Conservation (phyloP, 768 basidiomycete genomes). For the Lactarius psammicola region DNA sequence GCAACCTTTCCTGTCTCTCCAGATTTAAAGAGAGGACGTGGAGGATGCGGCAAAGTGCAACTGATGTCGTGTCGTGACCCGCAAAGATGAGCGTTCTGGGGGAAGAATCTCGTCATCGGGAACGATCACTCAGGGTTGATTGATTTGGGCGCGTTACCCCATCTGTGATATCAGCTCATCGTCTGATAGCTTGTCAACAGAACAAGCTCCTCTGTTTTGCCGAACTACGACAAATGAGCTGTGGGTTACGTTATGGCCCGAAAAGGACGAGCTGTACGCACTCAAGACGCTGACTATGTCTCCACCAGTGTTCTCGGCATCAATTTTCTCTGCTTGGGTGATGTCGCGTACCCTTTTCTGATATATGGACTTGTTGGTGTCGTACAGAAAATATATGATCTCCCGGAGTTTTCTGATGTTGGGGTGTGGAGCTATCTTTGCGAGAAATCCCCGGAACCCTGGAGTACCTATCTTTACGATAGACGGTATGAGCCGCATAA, state of each 20-base stretch:
- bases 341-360: slow-evolving; percentile 2
- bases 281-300: slow-evolving; percentile 27
- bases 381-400: slow-evolving; percentile 31
- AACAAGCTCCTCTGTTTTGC: slow-evolving; percentile 28
- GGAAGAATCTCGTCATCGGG: not conserved
- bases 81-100: slow-evolving; percentile 29
- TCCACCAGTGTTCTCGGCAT: slow-evolving; percentile 4
- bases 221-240: slow-evolving; percentile 25
- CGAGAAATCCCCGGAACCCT: slow-evolving; percentile 28
- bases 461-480: slow-evolving; percentile 28
- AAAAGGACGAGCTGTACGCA: not conserved
- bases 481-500: slow-evolving; percentile 23
- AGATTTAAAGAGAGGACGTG: slow-evolving; percentile 28
- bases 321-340: not conserved
- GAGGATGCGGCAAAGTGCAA: slow-evolving; percentile 28
- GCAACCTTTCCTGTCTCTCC: slow-evolving; percentile 23
- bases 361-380: slow-evolving; percentile 22
- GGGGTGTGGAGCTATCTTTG: slow-evolving; percentile 24
- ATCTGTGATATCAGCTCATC: slow-evolving; percentile 35
- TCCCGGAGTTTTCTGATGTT: slow-evolving; percentile 29
- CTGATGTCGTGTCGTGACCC: slow-evolving; percentile 30
- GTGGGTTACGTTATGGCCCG: not conserved
- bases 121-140: not conserved
- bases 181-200: slow-evolving; percentile 32
- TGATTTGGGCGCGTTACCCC: slow-evolving; percentile 27